Conservation (phyloP, 169 alveolate genomes). For the Theileria annulata region DNA sequence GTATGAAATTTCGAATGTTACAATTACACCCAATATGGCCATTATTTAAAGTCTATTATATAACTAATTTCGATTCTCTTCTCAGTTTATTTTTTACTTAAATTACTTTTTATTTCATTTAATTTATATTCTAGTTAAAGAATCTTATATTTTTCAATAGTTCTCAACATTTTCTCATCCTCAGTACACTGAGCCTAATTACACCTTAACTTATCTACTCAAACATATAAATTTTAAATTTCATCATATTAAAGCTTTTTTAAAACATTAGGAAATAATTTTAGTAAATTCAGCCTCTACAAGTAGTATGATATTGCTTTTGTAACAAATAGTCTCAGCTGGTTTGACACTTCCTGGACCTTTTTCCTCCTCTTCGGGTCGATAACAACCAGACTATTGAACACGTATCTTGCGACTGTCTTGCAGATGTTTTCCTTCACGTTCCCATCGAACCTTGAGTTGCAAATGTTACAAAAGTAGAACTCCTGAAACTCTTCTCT, state of each 20-base stretch:
- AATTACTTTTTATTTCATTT: neutral
- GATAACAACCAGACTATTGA: constrained; percentile 64
- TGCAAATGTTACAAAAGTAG: constrained; percentile 1
- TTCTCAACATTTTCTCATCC: neutral
- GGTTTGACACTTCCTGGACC: constrained; percentile 70
- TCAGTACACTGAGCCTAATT: neutral
- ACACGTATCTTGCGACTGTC: constrained; percentile 68
- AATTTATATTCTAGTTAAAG: neutral
- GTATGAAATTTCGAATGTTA: neutral
- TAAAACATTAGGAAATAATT: constrained; percentile 1
- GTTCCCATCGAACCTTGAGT: constrained; percentile 18
- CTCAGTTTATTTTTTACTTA: neutral
- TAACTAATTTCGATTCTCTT: neutral
- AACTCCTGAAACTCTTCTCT: constrained; percentile 5
- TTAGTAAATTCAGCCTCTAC: neutral
- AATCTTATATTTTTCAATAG: neutral
- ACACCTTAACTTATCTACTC: neutral
- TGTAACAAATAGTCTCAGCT: constrained; percentile 47
- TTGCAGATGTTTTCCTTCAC: constrained; percentile 60
- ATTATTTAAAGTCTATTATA: neutral
- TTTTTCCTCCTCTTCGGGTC: constrained; percentile 67
- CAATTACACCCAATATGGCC: constrained; percentile 21
- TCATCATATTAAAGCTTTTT: neutral
- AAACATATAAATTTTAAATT: neutral
- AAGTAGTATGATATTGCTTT: constrained; percentile 46